A percentile compares a stretch with the other conserved stretches of the same genome.
phyloP scores from a whole-genome alignment of 768 basidiomycete species.

The Russula compacta region DNA sequence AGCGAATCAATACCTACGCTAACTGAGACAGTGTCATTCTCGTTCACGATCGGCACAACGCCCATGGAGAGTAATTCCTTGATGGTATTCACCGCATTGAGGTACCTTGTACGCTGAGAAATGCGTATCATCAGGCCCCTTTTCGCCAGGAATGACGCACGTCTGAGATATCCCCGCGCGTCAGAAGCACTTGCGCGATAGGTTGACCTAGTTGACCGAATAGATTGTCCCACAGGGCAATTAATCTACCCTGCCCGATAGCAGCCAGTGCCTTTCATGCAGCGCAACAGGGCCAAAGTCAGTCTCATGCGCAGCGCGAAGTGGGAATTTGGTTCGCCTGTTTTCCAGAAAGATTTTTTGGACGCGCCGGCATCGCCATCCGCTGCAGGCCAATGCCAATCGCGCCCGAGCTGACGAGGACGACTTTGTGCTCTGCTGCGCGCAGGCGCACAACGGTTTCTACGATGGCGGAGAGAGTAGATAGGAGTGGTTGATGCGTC shows the following conservation, averaged over 20 bases:
- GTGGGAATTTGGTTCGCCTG: conserved; percentile 47
- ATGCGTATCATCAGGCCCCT: not conserved
- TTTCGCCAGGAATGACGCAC: conserved; percentile 35
- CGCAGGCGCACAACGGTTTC: conserved; percentile 81
- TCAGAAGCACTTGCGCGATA: conserved; percentile 90
- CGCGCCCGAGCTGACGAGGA: conserved; percentile 95
- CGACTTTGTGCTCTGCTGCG: conserved; percentile 81
- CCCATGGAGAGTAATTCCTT: conserved; percentile 88
- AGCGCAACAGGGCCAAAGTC: not conserved
- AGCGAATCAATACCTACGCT: conserved; percentile 50
- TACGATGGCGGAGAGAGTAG: conserved; percentile 84
- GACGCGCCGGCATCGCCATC: conserved; percentile 73
- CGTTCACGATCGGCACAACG: conserved; percentile 96
- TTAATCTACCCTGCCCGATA: conserved; percentile 92
- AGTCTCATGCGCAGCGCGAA: not conserved
- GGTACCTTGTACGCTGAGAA: conserved; percentile 78
- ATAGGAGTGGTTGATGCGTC: conserved; percentile 85
- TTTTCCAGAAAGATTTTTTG: conserved; percentile 82
- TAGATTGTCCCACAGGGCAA: conserved; percentile 94
- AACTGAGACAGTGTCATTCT: conserved; percentile 97
- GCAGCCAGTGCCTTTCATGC: conserved; percentile 76
- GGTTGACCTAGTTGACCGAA: conserved; percentile 92
- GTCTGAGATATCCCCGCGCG: conserved; percentile 94
- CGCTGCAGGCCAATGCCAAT: conserved; percentile 91
- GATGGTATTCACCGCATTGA: conserved; percentile 95